Percentiles rank a stretch among this genome's conserved stretches.
Evolutionary conservation across 2,329 filamentous ascomycete genomes (phyloP).

Genomic region (Colletotrichum chlorophyti): DNA sequence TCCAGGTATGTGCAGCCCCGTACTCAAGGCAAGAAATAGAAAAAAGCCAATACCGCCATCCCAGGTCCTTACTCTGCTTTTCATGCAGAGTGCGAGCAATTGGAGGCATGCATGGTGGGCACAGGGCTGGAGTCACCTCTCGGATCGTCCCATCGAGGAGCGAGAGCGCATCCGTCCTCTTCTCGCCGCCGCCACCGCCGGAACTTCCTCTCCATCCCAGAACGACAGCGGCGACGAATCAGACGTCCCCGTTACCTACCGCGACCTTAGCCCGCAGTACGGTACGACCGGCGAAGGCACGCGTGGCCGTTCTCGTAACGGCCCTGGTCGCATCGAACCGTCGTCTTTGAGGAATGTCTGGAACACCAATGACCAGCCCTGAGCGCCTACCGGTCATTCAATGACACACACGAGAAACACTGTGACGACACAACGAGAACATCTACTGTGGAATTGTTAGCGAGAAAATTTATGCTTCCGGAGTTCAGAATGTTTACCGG

Average conservation of each 20-base stretch:
- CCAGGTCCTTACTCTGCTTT: constrained; percentile 22
- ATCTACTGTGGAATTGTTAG: too few relatives aligned
- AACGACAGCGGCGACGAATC: constrained; percentile 25
- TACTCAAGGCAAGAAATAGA: not conserved
- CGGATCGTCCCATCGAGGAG: constrained; percentile 14
- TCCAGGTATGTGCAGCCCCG: constrained; percentile 56
- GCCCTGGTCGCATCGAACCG: constrained; percentile 2
- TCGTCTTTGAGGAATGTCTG: constrained; percentile 23
- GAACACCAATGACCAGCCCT: not conserved
- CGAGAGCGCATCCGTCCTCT: constrained; percentile 22
- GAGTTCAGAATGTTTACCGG: too few relatives aligned
- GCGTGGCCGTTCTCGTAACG: not conserved
- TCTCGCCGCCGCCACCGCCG: not conserved
- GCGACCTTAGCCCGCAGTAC: constrained; percentile 22
- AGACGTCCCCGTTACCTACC: constrained; percentile 17
- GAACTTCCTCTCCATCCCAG: not conserved
- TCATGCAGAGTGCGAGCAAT: constrained; percentile 22
- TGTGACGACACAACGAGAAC: too few relatives aligned
- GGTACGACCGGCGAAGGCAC: constrained; percentile 13
- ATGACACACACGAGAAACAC: too few relatives aligned
- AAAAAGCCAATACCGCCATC: not conserved
- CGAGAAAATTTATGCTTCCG: too few relatives aligned
- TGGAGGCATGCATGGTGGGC: constrained; percentile 31
- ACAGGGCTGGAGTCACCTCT: constrained; percentile 22
- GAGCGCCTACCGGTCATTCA: not conserved